Evolutionary conservation across 2,329 filamentous ascomycete species (phyloP), one percentile per base, ranked within the genome.

Genomic region (Fusarium decemcellulare): DNA sequence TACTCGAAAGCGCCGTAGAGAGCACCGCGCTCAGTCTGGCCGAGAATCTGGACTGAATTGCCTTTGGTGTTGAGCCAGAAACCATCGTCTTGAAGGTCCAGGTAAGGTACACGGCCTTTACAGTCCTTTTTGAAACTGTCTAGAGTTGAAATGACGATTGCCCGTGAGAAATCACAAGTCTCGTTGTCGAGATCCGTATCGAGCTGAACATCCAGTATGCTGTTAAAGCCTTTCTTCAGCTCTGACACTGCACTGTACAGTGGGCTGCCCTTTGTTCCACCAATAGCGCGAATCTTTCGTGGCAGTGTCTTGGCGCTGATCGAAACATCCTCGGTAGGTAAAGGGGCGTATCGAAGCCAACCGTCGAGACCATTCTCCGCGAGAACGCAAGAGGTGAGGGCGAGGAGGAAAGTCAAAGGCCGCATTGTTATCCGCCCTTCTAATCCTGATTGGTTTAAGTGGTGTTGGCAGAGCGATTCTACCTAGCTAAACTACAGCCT

Each of bases 1-100:
- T 92, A 93, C 66, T 91, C 87, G 71, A 92, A 93, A 6, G 90
- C 83, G 8, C 91, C 91, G 70, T 93, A 93, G 1, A 93, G 83
- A 6, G 89, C 88, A 12, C 90, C 91, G 0, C 90, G 86, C 72
- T 92, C 88, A 70, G 91, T 92, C 64, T 88, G 83, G 0, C 90
- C 90, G 2, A 92, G 74, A 52, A 92, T 92, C 37, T 85, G 80
- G 23, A 91, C 84, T 1, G 77, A 78, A 1, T 78, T 71, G 9
- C 79, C 81, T 6, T 65, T 79, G 6, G 81, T 86, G 67, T 79
- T 84, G 32, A 93, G 82, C 81, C 85, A 90, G 77, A 88, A 93
- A 4, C 90, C 90, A 71, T 91, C 89, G 12, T 84, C 81, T 34
- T 82, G 78, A 14, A 90, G 81, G 6, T 83, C 18, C 6, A 47